phyloP scores from a whole-genome alignment of 257 asterid species.

The Cordia subcordata region DNA sequence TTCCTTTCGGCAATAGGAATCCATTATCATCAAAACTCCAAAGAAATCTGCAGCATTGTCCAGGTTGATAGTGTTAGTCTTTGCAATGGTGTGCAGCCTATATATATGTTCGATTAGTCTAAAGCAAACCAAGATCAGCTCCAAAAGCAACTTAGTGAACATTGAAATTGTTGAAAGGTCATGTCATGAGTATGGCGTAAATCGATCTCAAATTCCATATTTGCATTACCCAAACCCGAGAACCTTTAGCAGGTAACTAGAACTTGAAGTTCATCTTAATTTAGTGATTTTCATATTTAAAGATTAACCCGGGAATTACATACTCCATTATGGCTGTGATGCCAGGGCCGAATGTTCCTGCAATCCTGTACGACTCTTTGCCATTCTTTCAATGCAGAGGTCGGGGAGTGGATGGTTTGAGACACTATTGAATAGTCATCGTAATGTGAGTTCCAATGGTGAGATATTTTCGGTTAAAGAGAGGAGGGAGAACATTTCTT shows the following conservation, averaged over 20 bases:
- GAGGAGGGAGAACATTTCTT: slow-evolving; percentile 60
- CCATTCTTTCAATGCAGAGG: slow-evolving; percentile 89
- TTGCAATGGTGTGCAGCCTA: slow-evolving; percentile 63
- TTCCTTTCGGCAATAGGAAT: slow-evolving; percentile 40
- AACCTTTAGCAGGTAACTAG: slow-evolving; percentile 59
- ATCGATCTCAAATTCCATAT: slow-evolving; percentile 51
- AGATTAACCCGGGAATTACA: neutral
- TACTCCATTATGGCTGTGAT: neutral
- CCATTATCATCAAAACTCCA: slow-evolving; percentile 57
- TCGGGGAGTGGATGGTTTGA: slow-evolving; percentile 99
- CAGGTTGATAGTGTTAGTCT: slow-evolving; percentile 60
- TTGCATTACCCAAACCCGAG: slow-evolving; percentile 78
- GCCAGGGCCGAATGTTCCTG: slow-evolving; percentile 75
- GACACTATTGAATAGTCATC: slow-evolving; percentile 81
- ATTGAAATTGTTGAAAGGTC: slow-evolving; percentile 31
- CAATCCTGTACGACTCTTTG: slow-evolving; percentile 73
- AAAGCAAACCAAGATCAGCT: slow-evolving; percentile 42
- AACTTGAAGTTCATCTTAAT: neutral
- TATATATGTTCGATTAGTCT: slow-evolving; percentile 74
- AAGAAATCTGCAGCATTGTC: slow-evolving; percentile 64
- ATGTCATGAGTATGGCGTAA: slow-evolving; percentile 28
- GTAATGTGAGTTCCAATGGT: slow-evolving; percentile 84
- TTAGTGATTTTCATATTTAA: neutral
- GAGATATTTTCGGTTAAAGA: slow-evolving; percentile 72
- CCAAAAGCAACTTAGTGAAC: slow-evolving; percentile 25